Evolutionary conservation across 1,284 basidiomycete species (phyloP).

Genomic region (Cystobasidium pallidum): DNA sequence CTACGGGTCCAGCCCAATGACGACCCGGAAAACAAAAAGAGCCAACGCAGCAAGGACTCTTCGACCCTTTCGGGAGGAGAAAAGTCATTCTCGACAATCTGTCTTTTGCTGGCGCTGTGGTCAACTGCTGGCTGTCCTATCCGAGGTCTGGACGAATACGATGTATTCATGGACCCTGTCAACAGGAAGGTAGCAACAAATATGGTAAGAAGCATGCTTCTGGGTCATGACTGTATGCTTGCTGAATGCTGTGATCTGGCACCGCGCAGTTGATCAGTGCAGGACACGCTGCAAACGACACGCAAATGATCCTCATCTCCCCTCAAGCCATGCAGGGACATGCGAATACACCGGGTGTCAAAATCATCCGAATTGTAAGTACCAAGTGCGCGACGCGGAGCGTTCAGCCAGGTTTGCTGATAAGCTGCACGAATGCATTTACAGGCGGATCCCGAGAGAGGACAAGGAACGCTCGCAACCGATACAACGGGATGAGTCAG

Average conservation of each 20-base stretch:
- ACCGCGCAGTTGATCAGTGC: constrained; percentile 34
- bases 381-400: not conserved
- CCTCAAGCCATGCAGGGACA: constrained; percentile 23
- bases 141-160: constrained; percentile 78
- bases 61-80: constrained; percentile 44
- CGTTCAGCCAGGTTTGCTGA: not conserved
- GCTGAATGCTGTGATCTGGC: too few species aligned
- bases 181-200: constrained; percentile 88
- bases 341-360: constrained; percentile 24
- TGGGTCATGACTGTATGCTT: not conserved
- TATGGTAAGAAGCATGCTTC: constrained; percentile 66
- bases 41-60: constrained; percentile 67
- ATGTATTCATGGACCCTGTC: constrained; percentile 67
- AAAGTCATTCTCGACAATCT: constrained; percentile 88
- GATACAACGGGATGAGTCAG: constrained; percentile 14
- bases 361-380: constrained; percentile 35
- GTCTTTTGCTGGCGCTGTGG: constrained; percentile 89
- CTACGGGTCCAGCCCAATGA: constrained; percentile 41
- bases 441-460: constrained; percentile 40
- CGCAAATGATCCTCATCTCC: constrained; percentile 27
- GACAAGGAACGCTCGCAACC: constrained; percentile 36
- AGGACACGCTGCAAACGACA: constrained; percentile 33
- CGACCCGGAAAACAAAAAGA: constrained; percentile 34
- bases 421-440: not conserved
- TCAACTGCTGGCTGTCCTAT: constrained; percentile 91